These are phyloP conservation scores for Hirschfeldia incana DNA, from an alignment of 345 rosid species.

Conservation along the genomic window DNA sequence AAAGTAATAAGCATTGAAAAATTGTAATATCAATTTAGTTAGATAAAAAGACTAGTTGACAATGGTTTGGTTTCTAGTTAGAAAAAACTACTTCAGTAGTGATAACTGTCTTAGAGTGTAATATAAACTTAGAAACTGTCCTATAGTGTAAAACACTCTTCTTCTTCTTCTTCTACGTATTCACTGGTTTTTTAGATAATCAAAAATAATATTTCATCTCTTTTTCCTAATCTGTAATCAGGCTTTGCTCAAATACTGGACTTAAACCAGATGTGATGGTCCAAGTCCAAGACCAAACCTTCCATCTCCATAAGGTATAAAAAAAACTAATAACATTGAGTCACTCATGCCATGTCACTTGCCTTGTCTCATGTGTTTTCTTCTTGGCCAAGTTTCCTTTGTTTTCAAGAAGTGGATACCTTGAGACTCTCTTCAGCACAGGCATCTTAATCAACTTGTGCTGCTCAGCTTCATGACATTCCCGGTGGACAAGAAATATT, in stretches of 20 bases:
- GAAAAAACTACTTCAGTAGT: too few species aligned
- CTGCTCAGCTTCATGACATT: slow-evolving; percentile 61
- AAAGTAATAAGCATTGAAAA: too few species aligned
- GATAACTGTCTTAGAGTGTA: too few species aligned
- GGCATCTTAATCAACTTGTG: slow-evolving; percentile 46
- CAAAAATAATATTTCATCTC: not conserved
- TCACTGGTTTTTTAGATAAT: not conserved
- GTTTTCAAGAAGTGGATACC: slow-evolving; percentile 77
- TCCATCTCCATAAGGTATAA: slow-evolving; percentile 69
- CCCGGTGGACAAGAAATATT: slow-evolving; percentile 85
- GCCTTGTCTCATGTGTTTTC: not conserved
- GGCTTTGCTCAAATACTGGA: slow-evolving; percentile 67
- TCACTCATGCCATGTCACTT: not conserved
- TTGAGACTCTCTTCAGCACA: slow-evolving; percentile 57
- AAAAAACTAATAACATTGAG: not conserved
- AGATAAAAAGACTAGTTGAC: too few species aligned
- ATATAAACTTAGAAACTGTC: too few species aligned
- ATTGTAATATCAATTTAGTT: too few species aligned
- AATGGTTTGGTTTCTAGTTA: too few species aligned
- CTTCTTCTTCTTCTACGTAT: not conserved
- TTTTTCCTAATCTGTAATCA: slow-evolving; percentile 34
- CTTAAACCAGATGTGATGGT: slow-evolving; percentile 74
- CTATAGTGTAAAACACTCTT: too few species aligned
- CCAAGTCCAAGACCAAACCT: slow-evolving; percentile 69
- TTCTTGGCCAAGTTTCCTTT: slow-evolving; percentile 57